phyloP scores from a whole-genome alignment of 2,329 filamentous ascomycete genomes.

The Emergomyces orientalis region DNA sequence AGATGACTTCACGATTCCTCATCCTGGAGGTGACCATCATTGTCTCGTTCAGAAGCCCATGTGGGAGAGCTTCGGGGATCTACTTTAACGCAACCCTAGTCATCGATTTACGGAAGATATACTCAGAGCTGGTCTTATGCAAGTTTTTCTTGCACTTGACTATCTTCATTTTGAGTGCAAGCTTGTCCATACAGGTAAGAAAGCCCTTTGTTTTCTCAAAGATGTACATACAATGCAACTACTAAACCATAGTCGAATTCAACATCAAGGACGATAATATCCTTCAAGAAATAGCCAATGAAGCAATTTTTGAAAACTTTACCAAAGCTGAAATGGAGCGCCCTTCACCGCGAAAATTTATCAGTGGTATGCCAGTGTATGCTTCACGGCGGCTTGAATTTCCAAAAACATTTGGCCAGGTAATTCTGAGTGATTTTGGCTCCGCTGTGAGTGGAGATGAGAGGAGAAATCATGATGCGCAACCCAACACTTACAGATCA shows the following conservation, averaged over 20 bases:
- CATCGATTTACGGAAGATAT: constrained; percentile 32
- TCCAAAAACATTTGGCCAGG: constrained; percentile 25
- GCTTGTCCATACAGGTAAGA: constrained; percentile 38
- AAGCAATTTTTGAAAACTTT: constrained; percentile 29
- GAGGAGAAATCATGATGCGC: constrained; percentile 35
- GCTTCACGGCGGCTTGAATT: constrained; percentile 27
- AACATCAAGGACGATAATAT: constrained; percentile 40
- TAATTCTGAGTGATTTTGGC: constrained; percentile 32
- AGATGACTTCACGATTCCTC: constrained; percentile 27
- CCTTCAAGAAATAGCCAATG: constrained; percentile 30
- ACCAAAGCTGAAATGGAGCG: constrained; percentile 25
- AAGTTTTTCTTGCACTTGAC: constrained; percentile 9
- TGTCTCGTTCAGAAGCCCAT: constrained; percentile 30
- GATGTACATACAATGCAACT: no score
- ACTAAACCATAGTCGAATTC: constrained; percentile 12
- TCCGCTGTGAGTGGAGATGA: constrained; percentile 30
- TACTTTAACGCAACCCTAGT: constrained; percentile 30
- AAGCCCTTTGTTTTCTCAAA: neutral
- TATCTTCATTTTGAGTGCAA: constrained; percentile 35
- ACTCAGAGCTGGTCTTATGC: constrained; percentile 17
- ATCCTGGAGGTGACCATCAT: constrained; percentile 19
- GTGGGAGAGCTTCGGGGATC: constrained; percentile 35
- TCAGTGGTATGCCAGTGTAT: constrained; percentile 28
- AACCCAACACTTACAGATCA: constrained; percentile 30
- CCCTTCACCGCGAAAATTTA: constrained; percentile 32